Evolutionary conservation across 306 rosid species (phyloP).

Genomic region (Senna siamea): DNA sequence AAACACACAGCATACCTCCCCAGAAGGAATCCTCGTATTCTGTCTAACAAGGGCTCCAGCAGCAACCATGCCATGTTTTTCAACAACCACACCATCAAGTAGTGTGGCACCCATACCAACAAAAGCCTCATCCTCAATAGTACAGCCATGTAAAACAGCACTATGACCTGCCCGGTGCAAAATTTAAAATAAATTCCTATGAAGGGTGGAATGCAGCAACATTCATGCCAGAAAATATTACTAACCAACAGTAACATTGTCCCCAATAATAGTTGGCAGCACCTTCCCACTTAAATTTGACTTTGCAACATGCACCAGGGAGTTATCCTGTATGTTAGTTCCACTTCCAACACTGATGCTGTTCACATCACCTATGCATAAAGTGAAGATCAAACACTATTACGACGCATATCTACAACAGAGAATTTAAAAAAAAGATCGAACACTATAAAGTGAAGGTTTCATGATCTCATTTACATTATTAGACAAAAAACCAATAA

Average conservation of each 20-base stretch:
- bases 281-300: constrained; percentile 88
- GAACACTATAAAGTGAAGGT: neutral
- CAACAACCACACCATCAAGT: constrained; percentile 81
- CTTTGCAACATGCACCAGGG: constrained; percentile 95
- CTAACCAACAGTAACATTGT: constrained; percentile 93
- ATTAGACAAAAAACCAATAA: neutral
- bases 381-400: neutral
- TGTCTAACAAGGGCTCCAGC: constrained; percentile 94
- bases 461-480: neutral
- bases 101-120: constrained; percentile 90
- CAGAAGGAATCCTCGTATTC: constrained; percentile 78
- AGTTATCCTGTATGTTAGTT: constrained; percentile 94
- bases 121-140: constrained; percentile 90
- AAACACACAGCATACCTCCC: constrained; percentile 67
- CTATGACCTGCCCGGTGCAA: constrained; percentile 68
- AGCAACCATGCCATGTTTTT: constrained; percentile 92
- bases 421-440: neutral
- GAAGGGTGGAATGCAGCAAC: constrained; percentile 9
- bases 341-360: constrained; percentile 84
- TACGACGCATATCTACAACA: neutral
- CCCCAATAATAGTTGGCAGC: constrained; percentile 81
- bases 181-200: constrained; percentile 19
- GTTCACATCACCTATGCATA: constrained; percentile 64
- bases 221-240: constrained; percentile 27
- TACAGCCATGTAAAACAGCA: constrained; percentile 88